Evolutionary conservation across 1,284 basidiomycete species (phyloP).

Genomic region (Termitomyces sp.): DNA sequence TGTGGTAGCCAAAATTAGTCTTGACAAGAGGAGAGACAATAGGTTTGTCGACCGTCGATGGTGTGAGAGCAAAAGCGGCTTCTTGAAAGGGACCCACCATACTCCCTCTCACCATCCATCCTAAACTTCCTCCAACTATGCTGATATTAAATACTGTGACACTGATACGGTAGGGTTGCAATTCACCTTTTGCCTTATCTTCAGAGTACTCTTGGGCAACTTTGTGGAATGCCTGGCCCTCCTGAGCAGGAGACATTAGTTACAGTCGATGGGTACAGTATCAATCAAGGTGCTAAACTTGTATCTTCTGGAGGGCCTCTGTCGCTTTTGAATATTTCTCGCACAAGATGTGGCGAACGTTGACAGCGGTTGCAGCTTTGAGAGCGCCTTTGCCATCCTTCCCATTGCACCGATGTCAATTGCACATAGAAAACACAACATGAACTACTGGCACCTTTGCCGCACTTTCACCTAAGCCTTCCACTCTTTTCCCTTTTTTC

Average conservation of each 20-base stretch:
- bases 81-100: constrained; percentile 85
- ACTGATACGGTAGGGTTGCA: background rate
- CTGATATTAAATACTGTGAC: background rate
- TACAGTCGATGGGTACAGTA: constrained; percentile 3
- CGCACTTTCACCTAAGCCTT: constrained; percentile 28
- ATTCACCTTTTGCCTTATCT: constrained; percentile 79
- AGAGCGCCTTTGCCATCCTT: constrained; percentile 45
- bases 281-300: constrained; percentile 38
- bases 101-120: constrained; percentile 80
- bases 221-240: constrained; percentile 75
- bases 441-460: constrained; percentile 22
- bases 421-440: background rate
- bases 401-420: constrained; percentile 5
- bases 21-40: constrained; percentile 67
- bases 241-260: constrained; percentile 32
- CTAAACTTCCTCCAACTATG: constrained; percentile 74
- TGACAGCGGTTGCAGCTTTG: constrained; percentile 75
- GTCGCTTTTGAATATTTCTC: constrained; percentile 77
- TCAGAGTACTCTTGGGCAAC: constrained; percentile 84
- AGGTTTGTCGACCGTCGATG: constrained; percentile 76
- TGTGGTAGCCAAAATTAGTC: constrained; percentile 80
- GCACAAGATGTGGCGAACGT: constrained; percentile 82
- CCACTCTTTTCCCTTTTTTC: constrained; percentile 36
- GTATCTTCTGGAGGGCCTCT: constrained; percentile 73
- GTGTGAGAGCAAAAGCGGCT: constrained; percentile 71